These are phyloP conservation scores for Scalesia atractyloides DNA, from an alignment of 129 eudicot genomes.

Conservation along the genomic window DNA sequence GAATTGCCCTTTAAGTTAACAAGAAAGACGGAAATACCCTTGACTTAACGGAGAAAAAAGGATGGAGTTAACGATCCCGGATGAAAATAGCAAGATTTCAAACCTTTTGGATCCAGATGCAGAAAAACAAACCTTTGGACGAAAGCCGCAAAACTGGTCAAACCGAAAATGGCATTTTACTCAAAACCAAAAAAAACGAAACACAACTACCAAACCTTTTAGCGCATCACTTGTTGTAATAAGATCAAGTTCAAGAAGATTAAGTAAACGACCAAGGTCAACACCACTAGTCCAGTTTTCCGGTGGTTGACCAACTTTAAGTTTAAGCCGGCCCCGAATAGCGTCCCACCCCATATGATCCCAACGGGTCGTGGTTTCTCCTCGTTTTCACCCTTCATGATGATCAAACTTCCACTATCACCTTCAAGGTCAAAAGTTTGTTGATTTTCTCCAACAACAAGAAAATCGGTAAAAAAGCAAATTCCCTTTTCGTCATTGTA, in stretches of 20 bases:
- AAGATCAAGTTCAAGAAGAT: conserved; percentile 94
- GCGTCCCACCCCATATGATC: conserved; percentile 98
- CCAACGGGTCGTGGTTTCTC: conserved; percentile 94
- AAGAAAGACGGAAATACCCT: too few species aligned
- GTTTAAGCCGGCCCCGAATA: conserved; percentile 87
- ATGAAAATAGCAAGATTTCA: too few species aligned
- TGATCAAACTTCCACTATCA: conserved; percentile 88
- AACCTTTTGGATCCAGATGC: too few species aligned
- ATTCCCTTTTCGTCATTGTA: conserved; percentile 96
- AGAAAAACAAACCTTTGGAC: too few species aligned
- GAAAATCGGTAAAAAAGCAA: conserved; percentile 94
- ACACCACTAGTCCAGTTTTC: conserved; percentile 99
- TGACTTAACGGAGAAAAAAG: too few species aligned
- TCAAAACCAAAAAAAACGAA: neutral
- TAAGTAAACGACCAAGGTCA: conserved; percentile 92
- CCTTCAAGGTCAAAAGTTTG: conserved; percentile 98
- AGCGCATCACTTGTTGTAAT: conserved; percentile 72
- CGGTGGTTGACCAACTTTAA: conserved; percentile 92
- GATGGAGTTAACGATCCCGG: too few species aligned
- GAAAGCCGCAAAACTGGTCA: too few species aligned
- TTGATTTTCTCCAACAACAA: conserved; percentile 91
- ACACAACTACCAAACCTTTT: conserved; percentile 50
- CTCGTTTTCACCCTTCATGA: conserved; percentile 62
- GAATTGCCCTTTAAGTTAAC: too few species aligned
- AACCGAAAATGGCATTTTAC: too few species aligned